phyloP scores from a whole-genome alignment of 768 basidiomycete genomes.

The Lepiota brunneoincarnata region DNA sequence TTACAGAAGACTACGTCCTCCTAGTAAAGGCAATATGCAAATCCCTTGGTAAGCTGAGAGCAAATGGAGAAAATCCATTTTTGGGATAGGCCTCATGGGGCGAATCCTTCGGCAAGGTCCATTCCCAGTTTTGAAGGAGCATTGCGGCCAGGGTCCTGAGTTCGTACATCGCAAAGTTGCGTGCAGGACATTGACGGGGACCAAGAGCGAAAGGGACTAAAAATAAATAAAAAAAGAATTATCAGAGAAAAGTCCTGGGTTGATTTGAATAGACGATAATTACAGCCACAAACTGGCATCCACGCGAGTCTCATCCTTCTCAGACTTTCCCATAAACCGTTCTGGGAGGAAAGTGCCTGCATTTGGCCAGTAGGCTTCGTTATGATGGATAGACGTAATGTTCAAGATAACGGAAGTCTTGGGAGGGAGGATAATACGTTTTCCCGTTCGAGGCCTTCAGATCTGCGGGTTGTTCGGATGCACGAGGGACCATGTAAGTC shows the following conservation, averaged over 20 bases:
- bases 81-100: conserved; percentile 15
- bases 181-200: conserved; percentile 31
- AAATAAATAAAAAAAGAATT: too few species aligned
- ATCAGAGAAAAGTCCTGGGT: conserved; percentile 8
- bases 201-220: conserved; percentile 30
- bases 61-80: conserved; percentile 34
- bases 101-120: conserved; percentile 26
- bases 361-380: conserved; percentile 24
- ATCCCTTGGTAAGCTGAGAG: conserved; percentile 30
- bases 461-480: conserved; percentile 22
- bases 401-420: conserved; percentile 28
- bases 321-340: conserved; percentile 14
- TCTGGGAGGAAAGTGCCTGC: conserved; percentile 28
- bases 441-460: conserved; percentile 21
- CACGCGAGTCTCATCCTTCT: not conserved
- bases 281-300: conserved; percentile 5
- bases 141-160: conserved; percentile 29
- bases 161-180: conserved; percentile 26
- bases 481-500: conserved; percentile 13
- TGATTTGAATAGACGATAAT: not conserved
- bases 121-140: conserved; percentile 31
- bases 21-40: conserved; percentile 26
- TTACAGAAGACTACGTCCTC: conserved; percentile 2
- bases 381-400: conserved; percentile 30
- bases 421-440: conserved; percentile 28